Conservation (phyloP, 352 stramenopile species). For the Blastocystis sp. region DNA sequence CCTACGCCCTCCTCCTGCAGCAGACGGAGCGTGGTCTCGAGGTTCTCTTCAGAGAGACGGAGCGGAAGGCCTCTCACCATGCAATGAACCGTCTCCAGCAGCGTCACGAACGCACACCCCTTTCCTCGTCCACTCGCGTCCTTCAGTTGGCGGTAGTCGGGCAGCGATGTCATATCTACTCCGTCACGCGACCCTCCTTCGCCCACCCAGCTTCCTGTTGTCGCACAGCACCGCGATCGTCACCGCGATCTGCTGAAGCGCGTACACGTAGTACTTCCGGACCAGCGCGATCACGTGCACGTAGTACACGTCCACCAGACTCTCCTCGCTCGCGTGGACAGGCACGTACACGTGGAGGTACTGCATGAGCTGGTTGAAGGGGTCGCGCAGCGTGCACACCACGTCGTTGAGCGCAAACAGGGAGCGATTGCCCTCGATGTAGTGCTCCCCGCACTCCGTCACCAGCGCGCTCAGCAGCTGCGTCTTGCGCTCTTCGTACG, state of each 20-base stretch:
- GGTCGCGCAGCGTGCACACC: background rate
- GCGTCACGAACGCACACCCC: background rate
- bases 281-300: background rate
- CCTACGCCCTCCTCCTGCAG: background rate
- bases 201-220: background rate
- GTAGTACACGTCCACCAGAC: slow-evolving; percentile 18
- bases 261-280: slow-evolving; percentile 28
- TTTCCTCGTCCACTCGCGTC: background rate
- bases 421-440: background rate
- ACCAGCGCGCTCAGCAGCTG: background rate
- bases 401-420: background rate
- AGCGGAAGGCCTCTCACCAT: background rate
- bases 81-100: background rate
- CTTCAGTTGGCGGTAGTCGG: background rate
- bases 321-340: background rate
- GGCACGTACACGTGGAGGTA: slow-evolving; percentile 21
- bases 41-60: background rate
- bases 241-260: slow-evolving; percentile 20
- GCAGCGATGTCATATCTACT: background rate
- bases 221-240: background rate
- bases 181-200: background rate
- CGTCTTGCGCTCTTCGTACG: background rate
- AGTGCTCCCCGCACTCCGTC: background rate
- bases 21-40: background rate
- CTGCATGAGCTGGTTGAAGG: slow-evolving; percentile 4